Conservation (phyloP, 2,329 filamentous ascomycete genomes). For the Xylaria sp. region DNA sequence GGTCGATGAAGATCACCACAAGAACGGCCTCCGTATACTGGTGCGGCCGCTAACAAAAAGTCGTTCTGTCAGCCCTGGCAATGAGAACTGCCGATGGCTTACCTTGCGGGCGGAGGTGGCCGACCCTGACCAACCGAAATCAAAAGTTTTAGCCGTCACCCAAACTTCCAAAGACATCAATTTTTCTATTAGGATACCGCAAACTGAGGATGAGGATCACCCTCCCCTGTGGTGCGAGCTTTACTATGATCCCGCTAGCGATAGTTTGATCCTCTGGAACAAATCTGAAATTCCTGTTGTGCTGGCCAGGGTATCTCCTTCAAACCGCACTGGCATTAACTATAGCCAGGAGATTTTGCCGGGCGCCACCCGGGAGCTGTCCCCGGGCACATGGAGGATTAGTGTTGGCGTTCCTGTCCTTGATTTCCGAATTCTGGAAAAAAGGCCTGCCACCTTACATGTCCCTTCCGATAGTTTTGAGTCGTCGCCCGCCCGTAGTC, state of each 20-base stretch:
- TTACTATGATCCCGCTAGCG: slow-evolving; percentile 69
- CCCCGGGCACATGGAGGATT: slow-evolving; percentile 68
- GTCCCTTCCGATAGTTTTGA: slow-evolving; percentile 47
- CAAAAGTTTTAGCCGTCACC: slow-evolving; percentile 69
- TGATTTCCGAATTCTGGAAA: slow-evolving; percentile 69
- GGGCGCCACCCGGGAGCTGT: slow-evolving; percentile 58
- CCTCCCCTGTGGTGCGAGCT: slow-evolving; percentile 69
- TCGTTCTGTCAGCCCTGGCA: slow-evolving; percentile 67
- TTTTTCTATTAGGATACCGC: slow-evolving; percentile 67
- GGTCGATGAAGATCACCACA: slow-evolving; percentile 64
- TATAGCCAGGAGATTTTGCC: slow-evolving; percentile 60
- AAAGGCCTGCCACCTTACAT: slow-evolving; percentile 59
- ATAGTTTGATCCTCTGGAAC: slow-evolving; percentile 68
- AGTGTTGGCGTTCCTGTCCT: slow-evolving; percentile 62
- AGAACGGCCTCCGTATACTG: slow-evolving; percentile 67
- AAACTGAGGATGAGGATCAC: slow-evolving; percentile 55
- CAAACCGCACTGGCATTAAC: slow-evolving; percentile 55
- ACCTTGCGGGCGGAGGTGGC: slow-evolving; percentile 66
- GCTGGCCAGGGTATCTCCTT: slow-evolving; percentile 59
- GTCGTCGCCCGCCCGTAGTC: slow-evolving; percentile 46
- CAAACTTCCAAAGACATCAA: slow-evolving; percentile 71
- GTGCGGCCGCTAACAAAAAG: slow-evolving; percentile 65
- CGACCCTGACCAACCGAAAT: slow-evolving; percentile 62
- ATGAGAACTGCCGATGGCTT: slow-evolving; percentile 67
- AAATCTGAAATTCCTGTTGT: slow-evolving; percentile 65